These are phyloP conservation scores for Teunomyces lycoperdinae DNA, from an alignment of 805 yeast genomes.

Conservation along the genomic window DNA sequence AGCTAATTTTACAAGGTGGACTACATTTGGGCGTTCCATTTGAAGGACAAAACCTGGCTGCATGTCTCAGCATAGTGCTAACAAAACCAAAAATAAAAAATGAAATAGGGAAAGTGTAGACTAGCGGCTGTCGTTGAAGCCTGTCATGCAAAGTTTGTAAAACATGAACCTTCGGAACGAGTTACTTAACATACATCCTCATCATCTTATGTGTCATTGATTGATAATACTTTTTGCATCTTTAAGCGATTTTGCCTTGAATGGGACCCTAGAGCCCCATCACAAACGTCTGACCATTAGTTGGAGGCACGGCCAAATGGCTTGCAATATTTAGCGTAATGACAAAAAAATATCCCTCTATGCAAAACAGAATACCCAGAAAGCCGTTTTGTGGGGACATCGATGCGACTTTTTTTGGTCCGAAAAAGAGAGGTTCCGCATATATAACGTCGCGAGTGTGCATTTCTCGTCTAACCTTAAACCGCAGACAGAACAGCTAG, in stretches of 20 bases:
- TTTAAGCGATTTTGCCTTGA: not conserved
- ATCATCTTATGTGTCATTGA: not conserved
- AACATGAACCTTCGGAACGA: no score
- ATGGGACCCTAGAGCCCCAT: not conserved
- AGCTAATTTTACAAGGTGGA: not conserved
- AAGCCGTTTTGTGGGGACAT: not conserved
- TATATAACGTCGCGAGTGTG: conserved; percentile 2
- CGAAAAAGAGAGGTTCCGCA: conserved; percentile 2
- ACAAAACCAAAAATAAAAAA: not conserved
- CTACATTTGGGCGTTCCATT: not conserved
- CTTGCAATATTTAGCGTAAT: not conserved
- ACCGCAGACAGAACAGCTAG: not conserved
- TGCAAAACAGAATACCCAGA: not conserved
- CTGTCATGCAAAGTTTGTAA: no score
- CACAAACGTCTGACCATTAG: not conserved
- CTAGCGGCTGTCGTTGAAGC: no score
- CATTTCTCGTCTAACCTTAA: conserved; percentile 4
- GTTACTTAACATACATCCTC: not conserved
- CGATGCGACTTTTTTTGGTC: not conserved
- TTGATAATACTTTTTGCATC: not conserved
- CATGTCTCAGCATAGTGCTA: not conserved
- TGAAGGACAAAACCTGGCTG: not conserved
- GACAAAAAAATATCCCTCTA: not conserved
- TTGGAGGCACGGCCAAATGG: not conserved
- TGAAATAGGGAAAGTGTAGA: not conserved